Evolutionary conservation across 1,284 basidiomycete genomes (phyloP), one percentile per base, ranked within the genome.

Genomic region (Puccinia sorghi): DNA sequence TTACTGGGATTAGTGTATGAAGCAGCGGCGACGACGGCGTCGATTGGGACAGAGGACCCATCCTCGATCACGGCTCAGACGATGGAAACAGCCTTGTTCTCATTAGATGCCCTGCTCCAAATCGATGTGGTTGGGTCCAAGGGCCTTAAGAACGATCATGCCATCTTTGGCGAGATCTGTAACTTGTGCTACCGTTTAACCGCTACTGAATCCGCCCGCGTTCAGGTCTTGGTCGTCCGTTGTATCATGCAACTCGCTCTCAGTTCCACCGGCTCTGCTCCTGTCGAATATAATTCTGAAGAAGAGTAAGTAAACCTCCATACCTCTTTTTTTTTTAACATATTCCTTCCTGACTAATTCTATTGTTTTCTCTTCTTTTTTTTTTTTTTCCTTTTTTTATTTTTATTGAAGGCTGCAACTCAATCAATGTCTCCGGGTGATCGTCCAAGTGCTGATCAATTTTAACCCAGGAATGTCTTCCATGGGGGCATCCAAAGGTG

Each of bases 1-100:
- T 84, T 97, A 13, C 97, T 97, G 83, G 96, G 96, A 13, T 88
- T 99, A 25, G 91, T 96, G 0, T 97, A 93, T 81, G 96, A 99
- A 84, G 90, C 93, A 0, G 87, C 98, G 12, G 90, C 91, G 0
- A 43, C 56, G 56, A 78, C 56, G 20, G 66, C 76, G 54, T 78
- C 76, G n/a, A 88, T 89, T 1, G 88, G 90, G 1, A 88, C 90
- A 0, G 85, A 90, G 48, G 76, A 78, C 81, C 81, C n/a, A 61
- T 81, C 20, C 63, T 80, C 11, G 12, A 81, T 17, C 6, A 72
- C 39, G 79, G 82, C 79, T 86, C 89, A 37, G 57, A 69, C 56
- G 0, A 80, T 82, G 76, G 67, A 78, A 72, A 78, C 67, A 0
- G 82, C 83, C 50, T 82, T 87, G 7, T 87, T 91, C n/a, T 90